A percentile compares a stretch with the other conserved stretches of the same genome.
These are phyloP conservation scores for Filobasidium floriforme DNA, from an alignment of 768 basidiomycete species.

Conservation along the genomic window DNA sequence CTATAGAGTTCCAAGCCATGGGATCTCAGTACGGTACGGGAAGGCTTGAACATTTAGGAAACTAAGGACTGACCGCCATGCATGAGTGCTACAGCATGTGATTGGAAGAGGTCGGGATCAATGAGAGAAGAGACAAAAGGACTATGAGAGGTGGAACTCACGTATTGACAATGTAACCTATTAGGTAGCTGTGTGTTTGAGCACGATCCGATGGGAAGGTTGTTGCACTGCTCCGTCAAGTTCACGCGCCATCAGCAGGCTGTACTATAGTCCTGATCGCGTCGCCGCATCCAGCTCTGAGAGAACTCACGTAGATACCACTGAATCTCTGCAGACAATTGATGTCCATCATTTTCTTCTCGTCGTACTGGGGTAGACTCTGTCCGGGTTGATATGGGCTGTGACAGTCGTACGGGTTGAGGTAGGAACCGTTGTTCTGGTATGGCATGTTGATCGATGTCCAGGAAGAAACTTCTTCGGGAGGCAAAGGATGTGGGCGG, in stretches of 20 bases:
- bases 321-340: not conserved
- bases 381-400: slow-evolving; percentile 7
- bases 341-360: slow-evolving; percentile 6
- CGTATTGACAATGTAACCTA: slow-evolving; percentile 4
- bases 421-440: not conserved
- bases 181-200: not conserved
- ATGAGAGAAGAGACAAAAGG: not conserved
- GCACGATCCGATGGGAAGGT: slow-evolving; percentile 1
- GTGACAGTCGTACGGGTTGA: slow-evolving; percentile 1
- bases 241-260: not conserved
- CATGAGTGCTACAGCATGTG: not conserved
- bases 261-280: no score
- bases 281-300: not conserved
- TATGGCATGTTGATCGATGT: not conserved
- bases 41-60: not conserved
- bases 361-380: not conserved
- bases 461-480: no score
- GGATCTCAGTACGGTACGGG: not conserved
- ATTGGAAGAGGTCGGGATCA: not conserved
- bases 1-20: not conserved
- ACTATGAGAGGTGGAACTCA: not conserved
- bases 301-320: not conserved
- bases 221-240: not conserved
- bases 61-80: slow-evolving; percentile 1
- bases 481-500: no score